Base-by-base conservation (phyloP, 495 filamentous ascomycete genomes). In the Penicillium waksmanii region DNA sequence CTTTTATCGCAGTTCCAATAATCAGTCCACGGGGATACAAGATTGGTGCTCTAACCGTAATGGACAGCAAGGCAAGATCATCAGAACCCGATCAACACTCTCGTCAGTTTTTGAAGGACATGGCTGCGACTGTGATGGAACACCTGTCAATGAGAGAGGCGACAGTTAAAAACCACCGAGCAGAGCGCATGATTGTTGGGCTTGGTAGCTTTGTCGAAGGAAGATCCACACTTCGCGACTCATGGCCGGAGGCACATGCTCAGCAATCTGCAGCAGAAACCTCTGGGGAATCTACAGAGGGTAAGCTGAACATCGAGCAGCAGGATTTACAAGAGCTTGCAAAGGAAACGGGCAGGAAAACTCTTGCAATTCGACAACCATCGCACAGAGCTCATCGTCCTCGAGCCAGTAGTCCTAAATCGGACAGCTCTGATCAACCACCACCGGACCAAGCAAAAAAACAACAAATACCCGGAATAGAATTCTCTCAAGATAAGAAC, bases 1-100 rank as follows among this genome's bases (percentile, higher is more conserved):
- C 85, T 61, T 89, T 86, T 53, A 82, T 80, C 3, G 83, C 78
- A 3, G 84, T 85, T 3, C 87, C 87, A 0, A 81, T 90, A 4
- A 71, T 83, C 9, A 85, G 81, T 5, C 82, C 76, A 3, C 68
- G 73, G 18, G 86, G 84, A 3, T 76, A 83, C 47, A 78, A 74
- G 3, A 88, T 90, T 54, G 87, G 87, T n/a, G 81, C 81, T 1
- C 78, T 85, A 53, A 82, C 80, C 40, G 76, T 89, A 8, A 67
- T 86, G 9, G 86, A 89, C 64, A 70, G 73, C 33, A 58, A 74
- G 27, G 74, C 80, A 6, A 56, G 69, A 10, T 31, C 52, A 5
- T 56, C 63, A 0, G 60, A 72, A 9, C 49, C 68, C 2, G 55
- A 63, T 18, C 42, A 53, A 3, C 18, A 54, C 25, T 55, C 65